phyloP scores from a whole-genome alignment of 1,284 basidiomycete genomes.

The Moesziomyces aphidis region DNA sequence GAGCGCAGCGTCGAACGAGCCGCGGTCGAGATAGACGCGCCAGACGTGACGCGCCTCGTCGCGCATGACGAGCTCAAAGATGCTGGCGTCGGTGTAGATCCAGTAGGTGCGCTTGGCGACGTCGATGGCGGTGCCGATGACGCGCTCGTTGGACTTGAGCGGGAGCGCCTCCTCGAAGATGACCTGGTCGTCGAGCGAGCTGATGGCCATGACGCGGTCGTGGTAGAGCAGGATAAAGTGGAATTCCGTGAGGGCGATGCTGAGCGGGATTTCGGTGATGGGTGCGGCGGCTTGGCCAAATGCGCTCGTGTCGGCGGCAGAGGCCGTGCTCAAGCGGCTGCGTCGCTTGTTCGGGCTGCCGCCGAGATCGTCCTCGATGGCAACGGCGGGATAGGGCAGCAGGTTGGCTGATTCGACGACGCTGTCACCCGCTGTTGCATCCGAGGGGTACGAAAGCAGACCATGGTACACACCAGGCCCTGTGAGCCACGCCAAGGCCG shows the following conservation, averaged over 20 bases:
- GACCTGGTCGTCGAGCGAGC: conserved; percentile 82
- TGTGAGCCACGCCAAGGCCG: conserved; percentile 49
- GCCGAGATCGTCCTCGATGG: conserved; percentile 26
- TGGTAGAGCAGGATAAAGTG: conserved; percentile 89
- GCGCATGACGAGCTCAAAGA: conserved; percentile 86
- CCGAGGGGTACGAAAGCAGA: conserved; percentile 64
- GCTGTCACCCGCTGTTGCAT: conserved; percentile 73
- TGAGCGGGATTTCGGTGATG: conserved; percentile 69
- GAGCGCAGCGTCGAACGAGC: conserved; percentile 81
- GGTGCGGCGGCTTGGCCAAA: conserved; percentile 17
- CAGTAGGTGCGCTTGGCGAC: conserved; percentile 90
- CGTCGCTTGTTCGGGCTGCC: conserved; percentile 12
- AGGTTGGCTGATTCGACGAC: conserved; percentile 78
- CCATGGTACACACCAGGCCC: conserved; percentile 63
- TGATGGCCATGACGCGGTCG: conserved; percentile 82
- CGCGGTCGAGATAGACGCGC: conserved; percentile 86
- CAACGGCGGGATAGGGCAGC: conserved; percentile 63
- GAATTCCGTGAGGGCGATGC: conserved; percentile 88
- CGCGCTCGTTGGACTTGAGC: conserved; percentile 54
- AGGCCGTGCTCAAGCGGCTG: conserved; percentile 25
- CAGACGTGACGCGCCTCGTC: conserved; percentile 96
- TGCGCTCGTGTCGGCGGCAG: conserved; percentile 22
- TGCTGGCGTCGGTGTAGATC: conserved; percentile 89
- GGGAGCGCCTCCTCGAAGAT: conserved; percentile 79
- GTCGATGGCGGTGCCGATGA: conserved; percentile 72